Base-by-base conservation (phyloP, 1,284 basidiomycete genomes). In the Veloporphyrellus conicus region DNA sequence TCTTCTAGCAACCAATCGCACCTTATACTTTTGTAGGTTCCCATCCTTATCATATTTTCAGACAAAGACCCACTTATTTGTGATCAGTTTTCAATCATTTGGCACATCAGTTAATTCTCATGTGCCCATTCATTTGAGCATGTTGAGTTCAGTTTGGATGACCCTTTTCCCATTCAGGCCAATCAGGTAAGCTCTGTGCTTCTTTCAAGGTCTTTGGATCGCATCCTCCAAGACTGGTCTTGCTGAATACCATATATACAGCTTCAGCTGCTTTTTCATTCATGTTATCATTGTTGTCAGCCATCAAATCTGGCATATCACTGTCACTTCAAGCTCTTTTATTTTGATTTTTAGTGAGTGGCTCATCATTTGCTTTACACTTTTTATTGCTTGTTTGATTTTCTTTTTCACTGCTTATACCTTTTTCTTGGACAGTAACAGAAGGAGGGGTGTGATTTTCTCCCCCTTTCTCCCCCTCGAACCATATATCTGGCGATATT, bases 31-130 rank as follows among this genome's bases (percentile, higher is more conserved):
- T 22, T 37, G 43, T 35, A 54, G n/a, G 0, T 29, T 14, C 0
- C 52, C 48, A 3, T 54, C 15, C n/a, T 54, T 54, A 0, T 45
- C 6, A 11, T 41, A 45, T 23, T 54, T 54, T 4, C 6, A 1
- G 0, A 33, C 8, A 1, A 54, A 54, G 14, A 54, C 41, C 43
- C 48, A 54, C 47, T 47, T 51, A 22, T 47, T 52, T 0, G 5
- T 37, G 0, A 55, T 22, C 0, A 47, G 47, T 5, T 45, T 35
- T 8, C 19, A 0, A 1, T 36, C 23, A 2, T 52, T 6, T 0
- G 43, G 36, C 0, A 9, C 12, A 1, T 54, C 25, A 0, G 7
- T 1, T 2, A 54, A 1, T 19, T 46, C n/a, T 43, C 52, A 54
- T 0, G 43, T 52, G 0, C 42, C 49, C 37, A 52, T 55, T 0